Conservation (phyloP, 352 stramenopile species). For the Pseudoperonospora humuli region DNA sequence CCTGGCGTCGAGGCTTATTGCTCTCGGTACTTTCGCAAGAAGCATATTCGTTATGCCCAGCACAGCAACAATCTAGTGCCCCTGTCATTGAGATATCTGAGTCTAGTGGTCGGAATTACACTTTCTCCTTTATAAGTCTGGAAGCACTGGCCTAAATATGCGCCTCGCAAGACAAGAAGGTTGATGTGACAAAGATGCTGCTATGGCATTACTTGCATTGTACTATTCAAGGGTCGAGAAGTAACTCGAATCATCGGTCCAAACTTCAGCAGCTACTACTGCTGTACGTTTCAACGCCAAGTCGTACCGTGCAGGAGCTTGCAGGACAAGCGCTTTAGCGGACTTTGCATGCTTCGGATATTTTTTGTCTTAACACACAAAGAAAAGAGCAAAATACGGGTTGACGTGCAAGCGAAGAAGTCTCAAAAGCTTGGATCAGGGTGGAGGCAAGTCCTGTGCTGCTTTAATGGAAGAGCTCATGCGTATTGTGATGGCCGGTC, state of each 20-base stretch:
- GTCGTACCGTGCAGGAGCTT: slow-evolving; percentile 30
- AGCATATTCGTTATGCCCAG: slow-evolving; percentile 73
- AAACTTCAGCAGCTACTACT: slow-evolving; percentile 63
- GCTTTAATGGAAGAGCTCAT: slow-evolving; percentile 40
- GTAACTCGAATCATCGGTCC: slow-evolving; percentile 18
- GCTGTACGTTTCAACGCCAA: slow-evolving; percentile 40
- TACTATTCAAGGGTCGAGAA: neutral
- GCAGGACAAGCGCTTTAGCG: slow-evolving; percentile 42
- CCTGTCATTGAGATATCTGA: slow-evolving; percentile 10
- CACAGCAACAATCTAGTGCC: slow-evolving; percentile 56
- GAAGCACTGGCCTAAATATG: slow-evolving; percentile 76
- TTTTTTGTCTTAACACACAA: slow-evolving; percentile 38
- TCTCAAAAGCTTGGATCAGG: slow-evolving; percentile 46
- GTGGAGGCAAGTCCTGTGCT: slow-evolving; percentile 27
- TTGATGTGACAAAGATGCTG: slow-evolving; percentile 81
- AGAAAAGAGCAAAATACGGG: neutral
- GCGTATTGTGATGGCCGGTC: slow-evolving; percentile 36
- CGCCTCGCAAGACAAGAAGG: slow-evolving; percentile 54
- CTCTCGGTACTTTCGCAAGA: slow-evolving; percentile 67
- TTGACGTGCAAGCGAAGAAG: slow-evolving; percentile 39
- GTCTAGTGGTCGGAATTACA: slow-evolving; percentile 47
- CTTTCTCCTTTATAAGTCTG: slow-evolving; percentile 58
- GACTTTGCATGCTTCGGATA: slow-evolving; percentile 39
- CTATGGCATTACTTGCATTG: slow-evolving; percentile 44
- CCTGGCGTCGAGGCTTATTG: slow-evolving; percentile 51